Base-by-base conservation (phyloP, 148 eudicot species). In the Tetragonia tetragonoides region DNA sequence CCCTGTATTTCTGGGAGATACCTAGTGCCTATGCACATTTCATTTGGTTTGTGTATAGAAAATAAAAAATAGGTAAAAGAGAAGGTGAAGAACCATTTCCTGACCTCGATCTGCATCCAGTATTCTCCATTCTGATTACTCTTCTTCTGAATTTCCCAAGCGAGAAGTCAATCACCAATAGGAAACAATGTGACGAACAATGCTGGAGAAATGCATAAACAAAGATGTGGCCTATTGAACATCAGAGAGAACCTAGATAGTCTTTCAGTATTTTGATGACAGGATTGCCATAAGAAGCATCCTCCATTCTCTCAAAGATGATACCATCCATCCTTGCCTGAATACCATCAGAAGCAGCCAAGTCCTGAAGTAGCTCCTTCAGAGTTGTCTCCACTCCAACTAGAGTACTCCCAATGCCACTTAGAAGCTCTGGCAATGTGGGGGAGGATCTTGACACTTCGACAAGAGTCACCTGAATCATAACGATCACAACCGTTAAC, bases 281-380 rank as follows among this genome's bases (percentile, higher is more conserved):
- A 72, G 84, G 84, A 63, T 80, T 86, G 44, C 76, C 75, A 78
- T 12, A 76, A 56, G 88, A 80, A 80, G 86, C 41, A 51, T 84
- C 88, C 59, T 87, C 90, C 64, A 86, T 63, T 65, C 84, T 81
- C 87, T 94, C 90, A 42, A 89, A 88, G 80, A 90, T 84, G 73
- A 90, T 92, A 3, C 93, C 92, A 51, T 94, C 98, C 98, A 94
- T 92, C 60, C 98, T 88, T 53, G 95, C 97, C 82, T 94, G 97
- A 66, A 94, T 83, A 11, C 97, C 98, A 18, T 88, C 87, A 3
- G 87, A 78, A 39, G 75, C 83, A 47, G 95, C 68, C 84, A 90
- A 78, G 17, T 87, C 90, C 66, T 86, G 80, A 28, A 88, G 80
- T 74, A 94, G 75, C 74, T 80, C 84, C 80, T 79, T 89, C 62